phyloP scores from a whole-genome alignment of 2,329 filamentous ascomycete species.

The Stachybotrys chlorohalonatus region DNA sequence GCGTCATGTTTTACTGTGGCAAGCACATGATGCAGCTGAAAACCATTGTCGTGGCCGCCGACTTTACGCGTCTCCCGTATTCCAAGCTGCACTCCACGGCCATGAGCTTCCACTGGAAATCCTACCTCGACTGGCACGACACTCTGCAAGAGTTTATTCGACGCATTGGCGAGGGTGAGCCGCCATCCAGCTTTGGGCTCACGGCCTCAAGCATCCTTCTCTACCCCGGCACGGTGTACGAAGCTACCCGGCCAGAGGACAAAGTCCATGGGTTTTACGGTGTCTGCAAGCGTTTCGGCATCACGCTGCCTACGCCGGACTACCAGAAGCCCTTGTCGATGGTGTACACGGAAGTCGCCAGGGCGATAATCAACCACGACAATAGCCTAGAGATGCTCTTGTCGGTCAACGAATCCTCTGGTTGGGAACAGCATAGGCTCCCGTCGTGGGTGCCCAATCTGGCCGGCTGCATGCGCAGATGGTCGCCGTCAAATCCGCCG shows the following conservation, averaged over 20 bases:
- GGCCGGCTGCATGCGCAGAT: background rate
- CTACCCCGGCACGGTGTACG: background rate
- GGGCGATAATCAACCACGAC: background rate
- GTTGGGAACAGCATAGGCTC: background rate
- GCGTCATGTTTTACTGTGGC: background rate
- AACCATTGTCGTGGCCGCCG: background rate
- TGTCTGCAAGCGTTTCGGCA: background rate
- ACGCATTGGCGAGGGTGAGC: background rate
- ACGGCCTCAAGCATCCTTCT: background rate
- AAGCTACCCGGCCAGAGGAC: background rate
- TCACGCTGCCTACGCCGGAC: background rate
- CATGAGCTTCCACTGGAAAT: background rate
- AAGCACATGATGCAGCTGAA: background rate
- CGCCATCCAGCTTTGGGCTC: background rate
- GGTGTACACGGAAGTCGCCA: background rate
- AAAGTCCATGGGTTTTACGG: background rate
- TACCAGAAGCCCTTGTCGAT: background rate
- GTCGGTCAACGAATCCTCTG: background rate
- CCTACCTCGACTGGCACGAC: background rate
- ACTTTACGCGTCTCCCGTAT: constrained; percentile 1
- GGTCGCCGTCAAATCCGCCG: background rate
- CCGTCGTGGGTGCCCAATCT: constrained; percentile 1
- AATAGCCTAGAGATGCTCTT: background rate
- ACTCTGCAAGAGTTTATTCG: background rate
- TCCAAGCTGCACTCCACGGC: background rate